Base-by-base conservation (phyloP, 2,329 filamentous ascomycete genomes). In the Leptographium wingfieldii region DNA sequence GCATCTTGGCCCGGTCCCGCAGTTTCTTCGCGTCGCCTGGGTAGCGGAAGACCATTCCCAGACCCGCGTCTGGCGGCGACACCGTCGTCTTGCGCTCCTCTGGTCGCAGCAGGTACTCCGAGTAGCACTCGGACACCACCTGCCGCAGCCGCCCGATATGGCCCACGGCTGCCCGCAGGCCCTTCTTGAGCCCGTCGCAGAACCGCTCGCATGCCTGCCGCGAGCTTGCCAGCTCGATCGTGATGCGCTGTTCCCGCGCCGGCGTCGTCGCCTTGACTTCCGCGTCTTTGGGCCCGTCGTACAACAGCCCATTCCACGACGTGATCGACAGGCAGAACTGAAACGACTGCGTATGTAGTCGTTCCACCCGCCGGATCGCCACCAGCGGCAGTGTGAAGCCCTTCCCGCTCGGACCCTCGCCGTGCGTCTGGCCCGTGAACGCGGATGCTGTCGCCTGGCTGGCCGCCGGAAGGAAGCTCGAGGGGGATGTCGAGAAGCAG, bases 341-440 rank as follows among this genome's bases (percentile, higher is more conserved):
- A 70, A 95, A 94, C 65, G 86, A 94, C 68, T 95, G 89, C 68
- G 90, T 96, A 69, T 96, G 92, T 60, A 99, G 77, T 60, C 94
- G 82, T 76, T 99, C 94, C 27, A 99, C 94, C 57, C 92, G 81
- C 63, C 94, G 82, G 67, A 99, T 92, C 58, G 90, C 88, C 72
- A 89, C 96, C 27, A 99, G 80, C 5, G 94, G 94, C 59, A 97
- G 84, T 2, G 90, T 96, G 72, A 99, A 97, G 62, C 94, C 94
- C 77, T 96, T 96, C 48, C 92, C 92, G 59, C 90, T 89, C 3
- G 94, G 92, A 0, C 94, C 94, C 27, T 89, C 90, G 61, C 94
- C 91, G 69, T 96, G 88, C 33, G 92, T 96, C 71, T 95, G 90
- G 19, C 92, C 94, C 4, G 90, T 95, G 74, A 95, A 97, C 61